Base-by-base conservation (phyloP, 495 filamentous ascomycete genomes). In the Platismatia glauca region DNA sequence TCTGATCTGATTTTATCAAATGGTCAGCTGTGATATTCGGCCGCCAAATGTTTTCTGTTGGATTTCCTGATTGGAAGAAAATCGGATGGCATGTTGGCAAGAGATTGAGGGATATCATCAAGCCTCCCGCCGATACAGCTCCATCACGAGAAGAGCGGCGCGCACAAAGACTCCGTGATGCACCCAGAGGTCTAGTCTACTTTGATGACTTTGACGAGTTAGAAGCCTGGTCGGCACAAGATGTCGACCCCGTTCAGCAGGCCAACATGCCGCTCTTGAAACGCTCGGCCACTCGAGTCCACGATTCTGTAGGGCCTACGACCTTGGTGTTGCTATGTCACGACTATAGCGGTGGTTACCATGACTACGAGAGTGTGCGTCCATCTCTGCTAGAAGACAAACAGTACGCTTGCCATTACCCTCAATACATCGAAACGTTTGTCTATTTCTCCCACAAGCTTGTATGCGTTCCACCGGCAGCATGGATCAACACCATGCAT, bases 361-460 rank as follows among this genome's bases (percentile, higher is more conserved):
- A 75, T 56, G 68, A 71, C 31, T 76, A 73, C 18, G 77, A 79
- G 59, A 59, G 68, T 50, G 65, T 67, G 24, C 66, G 68, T 55
- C 57, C 70, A 65, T 55, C 62, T 13, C 61, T 61, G 12, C 69
- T 68, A 18, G 22, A 64, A 3, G 65, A 70, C 38, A 44, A 64
- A 55, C 22, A 75, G 77, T 57, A 72, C 69, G 5, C 70, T 74
- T 56, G 71, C 52, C 37, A 77, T 56, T 71, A 78, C 57, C 71
- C 78, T 31, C 71, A 76, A 66, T 75, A 70, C 59, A 69, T 78
- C 16, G 69, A 73, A 31, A 69, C 66, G 0, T 78, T 78, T 62
- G 63, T 74, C n/a, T 79, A 79, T 58, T 78, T 79, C 59, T 74
- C 74, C 7, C 75, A 78, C 60, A 77, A 77, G 52, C 70, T 76